Base-by-base conservation (phyloP, 2,329 filamentous ascomycete genomes). In the Neocatenulostroma microsporum region DNA sequence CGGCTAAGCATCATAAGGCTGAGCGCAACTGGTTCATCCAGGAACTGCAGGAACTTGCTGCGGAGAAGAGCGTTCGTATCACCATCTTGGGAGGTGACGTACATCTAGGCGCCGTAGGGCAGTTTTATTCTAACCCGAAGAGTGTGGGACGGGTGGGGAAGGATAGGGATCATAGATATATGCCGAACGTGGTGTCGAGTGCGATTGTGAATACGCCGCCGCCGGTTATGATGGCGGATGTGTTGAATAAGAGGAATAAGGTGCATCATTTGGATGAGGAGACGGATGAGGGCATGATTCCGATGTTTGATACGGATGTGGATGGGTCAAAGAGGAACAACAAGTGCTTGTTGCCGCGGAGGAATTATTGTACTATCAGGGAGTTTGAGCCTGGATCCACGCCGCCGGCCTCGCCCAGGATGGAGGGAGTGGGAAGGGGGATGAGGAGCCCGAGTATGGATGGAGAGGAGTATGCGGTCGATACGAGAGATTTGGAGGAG, bases 201-300 rank as follows among this genome's bases (percentile, higher is more conserved):
- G 87, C 88, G 10, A 96, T 98, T 56, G 89, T 83, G 51, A 95
- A 98, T 56, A 80, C 82, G 11, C 91, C 93, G 4, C 85, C 88
- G 13, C 82, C 88, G 0, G 84, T 91, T 34, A 69, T 93, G 54
- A 73, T 96, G 67, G 86, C 86, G 4, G 89, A 98, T 60, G 75
- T 94, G 34, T 73, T 98, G 42, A 95, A 96, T 67, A 91, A 84
- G 66, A 78, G 91, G 19, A 95, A 95, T 68, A 95, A 76, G 42
- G 60, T 78, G 18, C 76, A 80, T 50, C 73, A 78, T 50, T 62
- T 81, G 32, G 75, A 80, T 51, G 58, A 63, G 0, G 70, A 88
- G 38, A 98, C 91, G 0, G 85, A 96, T 39, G 91, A 98, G 62
- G 79, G 85, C 60, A 93, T 98, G 84, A 91, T 96, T 28, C 86